phyloP scores from a whole-genome alignment of 768 basidiomycete genomes.

The Tylopilus plumbeoviolaceoides region DNA sequence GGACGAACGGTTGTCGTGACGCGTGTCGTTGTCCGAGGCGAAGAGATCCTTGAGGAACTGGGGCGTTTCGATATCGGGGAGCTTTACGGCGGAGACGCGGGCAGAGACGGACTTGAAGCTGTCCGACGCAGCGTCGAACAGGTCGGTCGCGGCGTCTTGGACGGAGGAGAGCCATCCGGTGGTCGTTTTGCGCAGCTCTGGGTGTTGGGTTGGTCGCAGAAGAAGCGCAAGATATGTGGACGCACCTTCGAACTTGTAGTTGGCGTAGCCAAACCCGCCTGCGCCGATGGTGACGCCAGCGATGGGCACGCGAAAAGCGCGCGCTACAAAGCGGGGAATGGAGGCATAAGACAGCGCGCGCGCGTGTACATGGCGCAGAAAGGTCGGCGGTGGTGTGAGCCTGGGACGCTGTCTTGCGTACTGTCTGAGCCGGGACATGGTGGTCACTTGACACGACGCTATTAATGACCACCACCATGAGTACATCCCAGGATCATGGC shows the following conservation, averaged over 20 bases:
- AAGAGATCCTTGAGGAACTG: slow-evolving; percentile 71
- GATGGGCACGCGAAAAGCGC: slow-evolving; percentile 85
- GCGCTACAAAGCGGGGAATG: slow-evolving; percentile 82
- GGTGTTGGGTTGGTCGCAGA: neutral
- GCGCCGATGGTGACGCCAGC: slow-evolving; percentile 89
- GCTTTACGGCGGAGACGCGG: slow-evolving; percentile 56
- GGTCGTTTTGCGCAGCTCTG: slow-evolving; percentile 72
- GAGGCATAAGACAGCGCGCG: slow-evolving; percentile 82
- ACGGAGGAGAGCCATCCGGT: slow-evolving; percentile 60
- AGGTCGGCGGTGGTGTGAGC: slow-evolving; percentile 33
- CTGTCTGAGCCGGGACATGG: neutral
- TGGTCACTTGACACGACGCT: neutral
- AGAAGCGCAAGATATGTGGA: neutral
- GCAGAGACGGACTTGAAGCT: slow-evolving; percentile 57
- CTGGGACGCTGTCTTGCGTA: slow-evolving; percentile 17
- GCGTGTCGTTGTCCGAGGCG: slow-evolving; percentile 28
- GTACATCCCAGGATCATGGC: neutral
- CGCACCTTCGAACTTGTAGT: slow-evolving; percentile 94
- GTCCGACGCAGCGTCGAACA: slow-evolving; percentile 71
- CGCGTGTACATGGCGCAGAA: slow-evolving; percentile 63
- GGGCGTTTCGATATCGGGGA: slow-evolving; percentile 53
- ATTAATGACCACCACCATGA: neutral
- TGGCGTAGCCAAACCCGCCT: slow-evolving; percentile 89
- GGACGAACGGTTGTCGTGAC: slow-evolving; percentile 30
- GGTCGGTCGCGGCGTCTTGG: slow-evolving; percentile 55